phyloP scores from a whole-genome alignment of 2,329 filamentous ascomycete species.

The Neurospora sp. region DNA sequence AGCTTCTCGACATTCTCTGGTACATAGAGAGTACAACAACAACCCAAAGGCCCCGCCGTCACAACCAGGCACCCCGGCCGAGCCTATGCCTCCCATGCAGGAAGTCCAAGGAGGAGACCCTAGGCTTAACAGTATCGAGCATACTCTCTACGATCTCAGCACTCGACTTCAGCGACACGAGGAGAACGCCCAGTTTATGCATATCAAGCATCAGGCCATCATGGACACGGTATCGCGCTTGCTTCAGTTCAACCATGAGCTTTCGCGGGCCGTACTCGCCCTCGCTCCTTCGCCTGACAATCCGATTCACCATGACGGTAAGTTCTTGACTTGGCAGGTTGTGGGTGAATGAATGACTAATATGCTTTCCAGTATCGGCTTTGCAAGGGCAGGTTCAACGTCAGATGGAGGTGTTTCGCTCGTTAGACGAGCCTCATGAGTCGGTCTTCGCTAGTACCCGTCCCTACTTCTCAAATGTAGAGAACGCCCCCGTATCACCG shows the following conservation, averaged over 20 bases:
- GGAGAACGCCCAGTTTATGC: constrained; percentile 70
- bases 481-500: constrained; percentile 76
- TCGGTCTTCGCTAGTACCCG: constrained; percentile 53
- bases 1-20: constrained; percentile 84
- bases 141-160: constrained; percentile 72
- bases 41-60: constrained; percentile 65
- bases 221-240: constrained; percentile 68
- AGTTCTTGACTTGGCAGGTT: constrained; percentile 25
- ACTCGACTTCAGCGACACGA: constrained; percentile 70
- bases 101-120: constrained; percentile 60
- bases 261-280: constrained; percentile 64
- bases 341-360: constrained; percentile 11
- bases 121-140: constrained; percentile 66
- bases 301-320: constrained; percentile 73
- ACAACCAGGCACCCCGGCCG: constrained; percentile 76
- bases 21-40: constrained; percentile 82
- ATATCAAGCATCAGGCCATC: constrained; percentile 69
- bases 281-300: constrained; percentile 69
- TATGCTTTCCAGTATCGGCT: constrained; percentile 33
- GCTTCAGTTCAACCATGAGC: constrained; percentile 71
- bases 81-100: constrained; percentile 59
- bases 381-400: constrained; percentile 53
- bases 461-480: constrained; percentile 56
- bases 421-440: constrained; percentile 58
- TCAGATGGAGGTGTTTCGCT: constrained; percentile 46